Evolutionary conservation across 1,139 yeast genomes (phyloP), one percentile per base, ranked within the genome.

Genomic region (Candida neerlandica): DNA sequence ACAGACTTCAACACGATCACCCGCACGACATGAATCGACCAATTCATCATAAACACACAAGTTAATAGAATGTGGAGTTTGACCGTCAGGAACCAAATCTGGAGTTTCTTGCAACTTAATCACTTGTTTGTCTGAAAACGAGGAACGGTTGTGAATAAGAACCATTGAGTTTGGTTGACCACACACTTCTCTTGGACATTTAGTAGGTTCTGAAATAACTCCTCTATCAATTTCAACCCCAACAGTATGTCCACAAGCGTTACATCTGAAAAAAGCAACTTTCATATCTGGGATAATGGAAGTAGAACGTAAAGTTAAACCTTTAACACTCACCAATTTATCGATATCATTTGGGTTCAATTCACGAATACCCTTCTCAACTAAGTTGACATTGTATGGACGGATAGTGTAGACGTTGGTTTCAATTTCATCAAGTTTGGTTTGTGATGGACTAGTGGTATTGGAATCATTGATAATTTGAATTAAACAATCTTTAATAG

Each of bases 261-360:
- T 87, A 73, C 99, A 94, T 69, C 86, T 89, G 81, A 94, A 95
- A 64, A 92, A 94, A 0, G 99, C 98, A 46, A 88, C 91, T 65
- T 91, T 91, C 99, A 95, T 94, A 66, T 94, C 99, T 12, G 99
- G 99, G 47, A 94, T 90, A 46, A 95, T 85, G 2, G 97, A 83
- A 5, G 97, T 90, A 4, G 96, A 78, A 59, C 99, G 81, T 49
- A 94, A 75, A 1, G 91, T 96, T 48, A 94, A 77, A 33, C 99
- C 99, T 69, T 94, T 94, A 50, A 94, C 85, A 50, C 91, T 82
- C 14, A 95, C 96, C 52, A 94, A 77, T 63, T 94, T 92, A 69
- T 95, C 99, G 55, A 95, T 94, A 70, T 94, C 99, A 56, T 85
- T 86, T 4, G 99, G 99, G 62, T 95, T 94, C 58, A 94, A 75